Conservation (phyloP, 805 yeast genomes). For the Yarrowia sp. region DNA sequence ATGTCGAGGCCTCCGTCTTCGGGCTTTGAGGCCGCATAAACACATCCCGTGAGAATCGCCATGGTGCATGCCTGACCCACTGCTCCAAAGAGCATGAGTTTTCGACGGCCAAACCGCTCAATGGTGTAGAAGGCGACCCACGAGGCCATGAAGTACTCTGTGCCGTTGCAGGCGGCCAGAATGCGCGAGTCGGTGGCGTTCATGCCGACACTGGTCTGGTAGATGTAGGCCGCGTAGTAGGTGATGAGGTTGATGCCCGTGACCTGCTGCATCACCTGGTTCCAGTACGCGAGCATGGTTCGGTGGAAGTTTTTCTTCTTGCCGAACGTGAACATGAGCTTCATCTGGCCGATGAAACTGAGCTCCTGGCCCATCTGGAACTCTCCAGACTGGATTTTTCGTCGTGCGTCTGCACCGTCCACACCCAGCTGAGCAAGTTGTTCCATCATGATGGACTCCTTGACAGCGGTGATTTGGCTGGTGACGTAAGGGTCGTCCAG, state of each 20-base stretch:
- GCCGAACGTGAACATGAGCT: conserved; percentile 31
- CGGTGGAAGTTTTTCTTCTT: conserved; percentile 37
- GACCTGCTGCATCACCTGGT: conserved; percentile 74
- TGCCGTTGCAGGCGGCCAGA: conserved; percentile 46
- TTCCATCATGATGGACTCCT: conserved; percentile 26
- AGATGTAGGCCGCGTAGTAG: conserved; percentile 86
- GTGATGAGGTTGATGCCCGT: conserved; percentile 90
- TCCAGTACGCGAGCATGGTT: conserved; percentile 51
- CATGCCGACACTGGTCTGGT: conserved; percentile 66
- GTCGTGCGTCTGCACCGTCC: background rate
- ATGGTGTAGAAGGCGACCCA: conserved; percentile 55
- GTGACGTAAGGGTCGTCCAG: conserved; percentile 22
- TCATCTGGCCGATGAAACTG: background rate
- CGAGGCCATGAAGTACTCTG: conserved; percentile 68
- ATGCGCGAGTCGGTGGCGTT: conserved; percentile 40
- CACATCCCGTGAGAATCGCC: conserved; percentile 42
- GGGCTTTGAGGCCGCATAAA: conserved; percentile 18
- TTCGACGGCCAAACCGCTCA: conserved; percentile 69
- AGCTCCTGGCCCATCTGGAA: conserved; percentile 24
- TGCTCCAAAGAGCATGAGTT: conserved; percentile 72
- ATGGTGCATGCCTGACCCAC: conserved; percentile 58
- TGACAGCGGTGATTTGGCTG: conserved; percentile 4
- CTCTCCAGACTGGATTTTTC: conserved; percentile 4
- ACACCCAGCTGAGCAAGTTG: conserved; percentile 18
- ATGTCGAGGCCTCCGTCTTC: conserved; percentile 28